Base-by-base conservation (phyloP, 2,329 filamentous ascomycete genomes). In the Verticillium albo-atrum region DNA sequence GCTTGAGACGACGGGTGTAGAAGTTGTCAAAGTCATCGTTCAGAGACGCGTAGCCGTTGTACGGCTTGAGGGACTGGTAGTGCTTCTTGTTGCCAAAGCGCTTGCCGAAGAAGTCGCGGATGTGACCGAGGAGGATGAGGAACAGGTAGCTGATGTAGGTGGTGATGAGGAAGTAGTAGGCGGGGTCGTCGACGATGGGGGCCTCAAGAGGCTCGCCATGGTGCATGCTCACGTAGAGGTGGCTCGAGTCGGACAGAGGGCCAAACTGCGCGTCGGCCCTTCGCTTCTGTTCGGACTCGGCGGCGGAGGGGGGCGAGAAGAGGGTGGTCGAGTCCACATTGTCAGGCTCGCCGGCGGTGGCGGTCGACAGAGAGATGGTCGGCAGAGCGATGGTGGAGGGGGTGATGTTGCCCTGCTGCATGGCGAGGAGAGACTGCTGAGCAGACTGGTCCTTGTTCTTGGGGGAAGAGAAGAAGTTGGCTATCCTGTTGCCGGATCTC, bases 11-110 rank as follows among this genome's bases (percentile, higher is more conserved):
- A 60, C 95, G 87, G 60, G 94, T 91, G 76, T 99, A 99, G 75
- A 99, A 99, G 75, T 94, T 98, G 80, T 99, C 95, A 71, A 99
- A 99, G 75, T 99, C 95, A 69, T 92, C 96, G 75, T 97, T 98
- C 65, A 99, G 82, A 2, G 95, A 92, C 12, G 94, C 95, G 71
- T 97, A 98, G 63, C 95, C 95, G 72, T 97, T 91, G 65, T 86
- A 84, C 37, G 89, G 84, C 71, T 90, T 90, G 69, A 98, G 80
- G 68, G 95, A 89, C 70, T 86, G 88, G 76, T 98, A 98, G 60
- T 82, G 73, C 69, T 92, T 89, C 71, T 90, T 86, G 73, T 92
- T 86, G 71, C 89, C 89, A 77, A 99, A 97, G 63, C 91, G 87
- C 82, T 98, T 97, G 74, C 95, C 94, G 72, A 99, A 98, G 77